A percentile compares a stretch with the other conserved stretches of the same genome.
phyloP scores from a whole-genome alignment of 2,329 filamentous ascomycete species.

The Penicillium sp. region DNA sequence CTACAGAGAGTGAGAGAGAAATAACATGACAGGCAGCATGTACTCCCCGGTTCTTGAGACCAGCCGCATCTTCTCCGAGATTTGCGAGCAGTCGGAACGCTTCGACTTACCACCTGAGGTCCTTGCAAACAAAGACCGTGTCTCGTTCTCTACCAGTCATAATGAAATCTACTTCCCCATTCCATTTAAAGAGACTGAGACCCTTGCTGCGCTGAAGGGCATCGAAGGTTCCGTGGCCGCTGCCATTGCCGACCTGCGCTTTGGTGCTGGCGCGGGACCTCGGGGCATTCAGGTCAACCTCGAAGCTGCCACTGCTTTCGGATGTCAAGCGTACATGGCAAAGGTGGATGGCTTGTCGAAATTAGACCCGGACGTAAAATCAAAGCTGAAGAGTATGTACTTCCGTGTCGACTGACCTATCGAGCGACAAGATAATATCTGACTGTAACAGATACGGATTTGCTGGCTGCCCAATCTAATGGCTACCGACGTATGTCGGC shows the following conservation, averaged over 20 bases:
- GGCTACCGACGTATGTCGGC: conserved; percentile 70
- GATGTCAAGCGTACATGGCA: conserved; percentile 43
- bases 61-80: conserved; percentile 35
- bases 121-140: conserved; percentile 29
- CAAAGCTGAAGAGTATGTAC: conserved; percentile 37
- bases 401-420: too few relatives aligned
- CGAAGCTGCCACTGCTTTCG: conserved; percentile 41
- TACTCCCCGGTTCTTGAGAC: conserved; percentile 39
- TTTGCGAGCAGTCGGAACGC: conserved; percentile 36
- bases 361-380: conserved; percentile 36
- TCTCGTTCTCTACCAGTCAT: conserved; percentile 37
- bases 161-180: conserved; percentile 42
- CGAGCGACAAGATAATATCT: not conserved
- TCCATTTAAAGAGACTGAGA: conserved; percentile 54
- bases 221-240: conserved; percentile 60
- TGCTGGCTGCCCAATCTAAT: conserved; percentile 67
- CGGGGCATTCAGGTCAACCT: conserved; percentile 36
- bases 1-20: not conserved
- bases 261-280: conserved; percentile 42
- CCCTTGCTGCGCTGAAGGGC: conserved; percentile 56
- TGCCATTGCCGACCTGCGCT: conserved; percentile 57
- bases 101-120: conserved; percentile 34
- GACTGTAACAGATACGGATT: conserved; percentile 61
- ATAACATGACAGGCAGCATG: conserved; percentile 16
- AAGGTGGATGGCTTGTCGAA: conserved; percentile 41